Evolutionary conservation across 2,329 filamentous ascomycete species (phyloP).

Genomic region (Amphichorda felina): DNA sequence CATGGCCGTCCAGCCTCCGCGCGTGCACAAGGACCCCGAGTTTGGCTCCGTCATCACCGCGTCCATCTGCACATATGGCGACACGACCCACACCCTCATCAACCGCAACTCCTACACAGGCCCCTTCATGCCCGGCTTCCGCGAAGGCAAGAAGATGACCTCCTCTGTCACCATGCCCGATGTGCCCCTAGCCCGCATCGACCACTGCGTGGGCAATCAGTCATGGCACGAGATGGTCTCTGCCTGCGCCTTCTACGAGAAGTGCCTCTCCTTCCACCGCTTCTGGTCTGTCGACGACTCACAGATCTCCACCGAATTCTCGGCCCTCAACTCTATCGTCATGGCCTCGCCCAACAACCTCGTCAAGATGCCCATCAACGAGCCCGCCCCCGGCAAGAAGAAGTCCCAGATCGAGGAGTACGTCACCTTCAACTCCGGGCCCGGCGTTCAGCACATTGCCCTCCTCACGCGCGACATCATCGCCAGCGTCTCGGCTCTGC

Average conservation of each 20-base stretch:
- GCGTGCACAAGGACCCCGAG: constrained; percentile 39
- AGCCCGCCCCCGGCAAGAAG: constrained; percentile 81
- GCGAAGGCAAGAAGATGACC: constrained; percentile 31
- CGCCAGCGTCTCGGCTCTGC: constrained; percentile 61
- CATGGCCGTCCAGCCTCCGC: constrained; percentile 50
- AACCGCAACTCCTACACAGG: constrained; percentile 60
- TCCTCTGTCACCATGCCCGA: constrained; percentile 39
- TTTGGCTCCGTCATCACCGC: constrained; percentile 60
- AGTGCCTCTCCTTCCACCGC: constrained; percentile 81
- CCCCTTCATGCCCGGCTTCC: constrained; percentile 74
- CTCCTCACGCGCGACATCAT: constrained; percentile 76
- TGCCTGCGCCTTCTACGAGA: constrained; percentile 67
- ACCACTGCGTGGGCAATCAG: constrained; percentile 97
- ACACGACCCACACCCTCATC: constrained; percentile 90
- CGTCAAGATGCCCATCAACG: constrained; percentile 98
- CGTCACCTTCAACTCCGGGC: constrained; percentile 78
- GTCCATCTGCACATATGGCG: constrained; percentile 82
- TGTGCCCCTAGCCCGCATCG: constrained; percentile 63
- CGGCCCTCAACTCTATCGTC: constrained; percentile 76
- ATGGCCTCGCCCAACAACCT: constrained; percentile 77
- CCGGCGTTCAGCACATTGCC: constrained; percentile 90
- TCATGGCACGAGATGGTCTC: constrained; percentile 79
- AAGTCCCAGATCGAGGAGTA: constrained; percentile 92
- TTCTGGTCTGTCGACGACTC: constrained; percentile 97
- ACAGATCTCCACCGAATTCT: constrained; percentile 87